Evolutionary conservation across 2,329 filamentous ascomycete genomes (phyloP).

Genomic region (Phaeophleospora eucalypticola): DNA sequence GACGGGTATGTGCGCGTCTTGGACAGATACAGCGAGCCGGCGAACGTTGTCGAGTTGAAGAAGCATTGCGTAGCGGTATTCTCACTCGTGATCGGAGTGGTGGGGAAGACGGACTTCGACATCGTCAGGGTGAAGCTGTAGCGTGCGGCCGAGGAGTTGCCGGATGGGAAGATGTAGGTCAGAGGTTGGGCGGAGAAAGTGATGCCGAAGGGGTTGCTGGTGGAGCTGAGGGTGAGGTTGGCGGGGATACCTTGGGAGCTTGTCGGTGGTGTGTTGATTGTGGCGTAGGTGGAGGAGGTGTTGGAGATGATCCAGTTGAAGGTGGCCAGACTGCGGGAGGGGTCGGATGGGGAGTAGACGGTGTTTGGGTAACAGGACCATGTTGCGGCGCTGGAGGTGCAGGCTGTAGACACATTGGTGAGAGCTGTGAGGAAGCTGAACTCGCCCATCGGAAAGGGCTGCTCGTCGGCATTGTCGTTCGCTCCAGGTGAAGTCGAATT

Average conservation of each 20-base stretch:
- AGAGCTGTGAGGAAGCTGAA: slow-evolving; percentile 60
- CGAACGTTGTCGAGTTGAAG: slow-evolving; percentile 54
- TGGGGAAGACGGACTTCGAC: slow-evolving; percentile 52
- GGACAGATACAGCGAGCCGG: slow-evolving; percentile 53
- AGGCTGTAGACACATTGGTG: slow-evolving; percentile 49
- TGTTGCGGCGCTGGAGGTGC: slow-evolving; percentile 55
- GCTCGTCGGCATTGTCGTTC: slow-evolving; percentile 7
- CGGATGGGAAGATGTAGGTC: slow-evolving; percentile 46
- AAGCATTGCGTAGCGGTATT: slow-evolving; percentile 53
- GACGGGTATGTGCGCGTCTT: slow-evolving; percentile 16
- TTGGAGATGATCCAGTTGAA: slow-evolving; percentile 61
- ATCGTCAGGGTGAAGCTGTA: slow-evolving; percentile 55
- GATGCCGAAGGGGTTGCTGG: slow-evolving; percentile 53
- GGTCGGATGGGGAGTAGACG: slow-evolving; percentile 41
- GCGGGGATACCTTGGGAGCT: slow-evolving; percentile 41
- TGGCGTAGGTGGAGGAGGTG: slow-evolving; percentile 36
- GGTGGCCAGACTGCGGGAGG: slow-evolving; percentile 38
- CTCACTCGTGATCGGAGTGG: slow-evolving; percentile 40
- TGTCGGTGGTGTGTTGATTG: slow-evolving; percentile 55
- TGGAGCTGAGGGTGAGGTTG: slow-evolving; percentile 47
- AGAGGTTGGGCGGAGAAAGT: slow-evolving; percentile 53
- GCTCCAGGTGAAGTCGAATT: neutral
- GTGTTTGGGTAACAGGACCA: slow-evolving; percentile 61
- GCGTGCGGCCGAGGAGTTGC: slow-evolving; percentile 46
- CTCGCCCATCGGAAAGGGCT: slow-evolving; percentile 58